A percentile compares a stretch with the other conserved stretches of the same genome.
Evolutionary conservation across 2,329 filamentous ascomycete species (phyloP).

Genomic region (Aspergillus transmontanensis): DNA sequence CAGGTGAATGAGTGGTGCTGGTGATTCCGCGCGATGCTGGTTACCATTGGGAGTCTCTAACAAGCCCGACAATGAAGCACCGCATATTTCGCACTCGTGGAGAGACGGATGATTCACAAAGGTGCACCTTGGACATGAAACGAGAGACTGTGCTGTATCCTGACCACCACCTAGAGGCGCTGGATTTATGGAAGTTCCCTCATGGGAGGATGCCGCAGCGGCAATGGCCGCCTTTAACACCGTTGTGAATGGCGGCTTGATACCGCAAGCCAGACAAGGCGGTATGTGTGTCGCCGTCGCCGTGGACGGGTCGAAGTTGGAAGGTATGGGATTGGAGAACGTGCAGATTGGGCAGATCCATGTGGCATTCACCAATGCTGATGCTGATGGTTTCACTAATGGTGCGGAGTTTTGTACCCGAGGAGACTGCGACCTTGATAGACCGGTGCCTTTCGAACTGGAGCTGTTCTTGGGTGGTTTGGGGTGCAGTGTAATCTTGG

Average conservation of each 20-base stretch:
- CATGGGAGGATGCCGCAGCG: constrained; percentile 62
- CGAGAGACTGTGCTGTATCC: background rate
- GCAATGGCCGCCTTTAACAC: constrained; percentile 87
- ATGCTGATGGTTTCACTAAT: constrained; percentile 37
- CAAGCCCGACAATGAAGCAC: constrained; percentile 66
- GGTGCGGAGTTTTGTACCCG: constrained; percentile 33
- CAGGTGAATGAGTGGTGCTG: constrained; percentile 66
- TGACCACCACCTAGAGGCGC: constrained; percentile 1
- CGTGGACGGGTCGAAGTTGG: constrained; percentile 85
- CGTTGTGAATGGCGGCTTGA: constrained; percentile 81
- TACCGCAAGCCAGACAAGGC: constrained; percentile 89
- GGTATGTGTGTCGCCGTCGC: constrained; percentile 79
- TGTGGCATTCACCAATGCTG: constrained; percentile 62
- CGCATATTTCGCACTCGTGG: constrained; percentile 86
- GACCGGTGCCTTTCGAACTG: constrained; percentile 56
- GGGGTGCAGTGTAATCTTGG: constrained; percentile 86
- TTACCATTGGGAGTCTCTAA: constrained; percentile 34
- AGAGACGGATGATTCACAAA: constrained; percentile 92
- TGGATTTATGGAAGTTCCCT: constrained; percentile 20
- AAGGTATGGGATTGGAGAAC: constrained; percentile 88
- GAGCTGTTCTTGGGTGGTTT: constrained; percentile 70
- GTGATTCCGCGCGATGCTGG: constrained; percentile 67
- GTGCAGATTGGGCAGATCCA: constrained; percentile 97
- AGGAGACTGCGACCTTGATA: constrained; percentile 35
- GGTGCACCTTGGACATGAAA: constrained; percentile 79